Evolutionary conservation across 805 yeast species (phyloP).

Genomic region (Wickerhamiella shivajii): DNA sequence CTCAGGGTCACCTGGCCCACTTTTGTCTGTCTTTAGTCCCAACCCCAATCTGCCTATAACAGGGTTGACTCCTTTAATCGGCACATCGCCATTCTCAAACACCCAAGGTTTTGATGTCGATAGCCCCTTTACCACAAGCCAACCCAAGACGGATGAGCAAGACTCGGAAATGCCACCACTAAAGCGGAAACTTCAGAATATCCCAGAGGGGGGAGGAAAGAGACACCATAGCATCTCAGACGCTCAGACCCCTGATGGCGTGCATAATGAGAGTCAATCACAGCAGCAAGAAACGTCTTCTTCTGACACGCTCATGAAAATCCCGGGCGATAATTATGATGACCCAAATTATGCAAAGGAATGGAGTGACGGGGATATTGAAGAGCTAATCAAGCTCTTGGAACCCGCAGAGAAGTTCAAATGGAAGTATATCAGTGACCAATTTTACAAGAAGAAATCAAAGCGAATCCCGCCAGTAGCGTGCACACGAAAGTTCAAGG

Average conservation of each 20-base stretch:
- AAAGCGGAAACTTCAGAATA: no score
- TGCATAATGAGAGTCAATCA: no score
- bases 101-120: no score
- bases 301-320: slow-evolving; percentile 10
- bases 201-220: no score
- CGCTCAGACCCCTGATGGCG: no score
- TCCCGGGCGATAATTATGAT: slow-evolving; percentile 13
- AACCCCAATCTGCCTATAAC: neutral
- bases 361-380: slow-evolving; percentile 33
- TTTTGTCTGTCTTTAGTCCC: slow-evolving; percentile 1
- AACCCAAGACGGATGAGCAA: no score
- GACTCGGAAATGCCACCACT: no score
- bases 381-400: slow-evolving; percentile 33
- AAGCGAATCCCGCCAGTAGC: slow-evolving; percentile 38
- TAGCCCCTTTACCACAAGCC: no score
- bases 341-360: slow-evolving; percentile 8
- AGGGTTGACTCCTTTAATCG: slow-evolving; percentile 2
- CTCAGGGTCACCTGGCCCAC: slow-evolving; percentile 7
- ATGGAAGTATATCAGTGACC: slow-evolving; percentile 42
- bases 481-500: slow-evolving; percentile 40
- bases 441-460: slow-evolving; percentile 19
- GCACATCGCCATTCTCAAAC: no score
- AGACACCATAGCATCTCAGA: no score
- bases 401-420: slow-evolving; percentile 41
- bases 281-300: no score